phyloP scores from a whole-genome alignment of 371 early-diverging fungal genomes.

The Apophysomyces variabilis region DNA sequence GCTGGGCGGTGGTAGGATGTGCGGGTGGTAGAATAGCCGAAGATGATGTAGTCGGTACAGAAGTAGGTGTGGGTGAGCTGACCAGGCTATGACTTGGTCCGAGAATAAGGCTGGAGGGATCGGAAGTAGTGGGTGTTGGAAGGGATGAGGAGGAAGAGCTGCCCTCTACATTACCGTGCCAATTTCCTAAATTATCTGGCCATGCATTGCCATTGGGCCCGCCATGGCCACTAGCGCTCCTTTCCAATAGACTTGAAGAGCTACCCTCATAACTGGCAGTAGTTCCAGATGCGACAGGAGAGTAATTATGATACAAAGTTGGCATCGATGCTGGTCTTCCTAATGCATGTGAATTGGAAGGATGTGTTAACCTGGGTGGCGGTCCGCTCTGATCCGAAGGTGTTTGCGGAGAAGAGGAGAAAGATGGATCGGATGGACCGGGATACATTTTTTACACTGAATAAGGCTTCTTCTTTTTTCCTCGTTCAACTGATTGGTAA shows the following conservation, averaged over 20 bases:
- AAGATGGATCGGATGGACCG: constrained; percentile 5
- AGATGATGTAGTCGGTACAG: neutral
- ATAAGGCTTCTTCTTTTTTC: neutral
- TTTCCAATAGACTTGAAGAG: neutral
- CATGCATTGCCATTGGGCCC: neutral
- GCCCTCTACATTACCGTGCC: constrained; percentile 1
- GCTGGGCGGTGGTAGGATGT: neutral
- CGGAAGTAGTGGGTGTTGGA: neutral
- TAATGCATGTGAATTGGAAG: constrained; percentile 4
- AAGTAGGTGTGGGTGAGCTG: constrained; percentile 4
- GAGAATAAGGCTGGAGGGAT: neutral
- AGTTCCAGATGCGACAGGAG: constrained; percentile 1
- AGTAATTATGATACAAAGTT: constrained; percentile 2
- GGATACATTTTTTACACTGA: constrained; percentile 2
- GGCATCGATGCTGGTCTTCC: constrained; percentile 11
- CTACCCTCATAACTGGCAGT: neutral
- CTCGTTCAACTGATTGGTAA: neutral
- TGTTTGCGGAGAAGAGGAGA: constrained; percentile 9
- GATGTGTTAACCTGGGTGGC: neutral
- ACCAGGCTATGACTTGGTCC: constrained; percentile 1
- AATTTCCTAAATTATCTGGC: constrained; percentile 8
- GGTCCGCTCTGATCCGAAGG: neutral
- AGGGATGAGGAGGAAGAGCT: neutral
- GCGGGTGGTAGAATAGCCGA: neutral
- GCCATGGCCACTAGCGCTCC: neutral